Percentiles rank a stretch among this genome's conserved stretches.
Conservation (phyloP, 2,329 filamentous ascomycete species). For the Onygena corvina region DNA sequence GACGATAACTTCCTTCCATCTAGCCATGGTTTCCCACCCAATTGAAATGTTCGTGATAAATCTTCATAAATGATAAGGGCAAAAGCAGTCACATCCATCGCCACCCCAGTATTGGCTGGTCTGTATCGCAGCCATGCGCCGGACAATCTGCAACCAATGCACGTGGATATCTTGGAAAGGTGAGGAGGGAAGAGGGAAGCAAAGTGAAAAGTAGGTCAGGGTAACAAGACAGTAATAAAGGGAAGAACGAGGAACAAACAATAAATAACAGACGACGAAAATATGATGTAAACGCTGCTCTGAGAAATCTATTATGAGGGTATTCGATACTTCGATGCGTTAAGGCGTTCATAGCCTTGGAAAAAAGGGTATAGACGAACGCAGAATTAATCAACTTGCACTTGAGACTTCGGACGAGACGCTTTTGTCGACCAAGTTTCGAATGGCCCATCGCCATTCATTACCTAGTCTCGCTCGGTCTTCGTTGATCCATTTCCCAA, state of each 20-base stretch:
- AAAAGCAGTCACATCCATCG: slow-evolving; percentile 1
- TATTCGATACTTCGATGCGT: neutral
- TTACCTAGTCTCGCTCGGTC: slow-evolving; percentile 37
- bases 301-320: slow-evolving; percentile 1
- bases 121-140: slow-evolving; percentile 6
- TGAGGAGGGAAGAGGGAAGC: too few relatives aligned
- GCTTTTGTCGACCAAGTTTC: slow-evolving; percentile 32
- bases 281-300: neutral
- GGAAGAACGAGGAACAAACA: neutral
- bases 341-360: neutral
- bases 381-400: neutral
- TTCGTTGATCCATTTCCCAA: slow-evolving; percentile 66
- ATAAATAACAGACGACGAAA: neutral
- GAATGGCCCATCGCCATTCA: slow-evolving; percentile 66
- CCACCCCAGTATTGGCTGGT: neutral
- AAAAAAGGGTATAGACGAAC: neutral
- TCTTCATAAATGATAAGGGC: slow-evolving; percentile 3
- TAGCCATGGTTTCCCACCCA: neutral
- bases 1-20: neutral
- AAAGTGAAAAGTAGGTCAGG: too few relatives aligned
- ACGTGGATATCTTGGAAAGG: neutral
- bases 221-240: too few relatives aligned
- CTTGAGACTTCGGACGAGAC: neutral
- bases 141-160: slow-evolving; percentile 4
- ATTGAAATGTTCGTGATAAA: slow-evolving; percentile 7